A percentile compares a stretch with the other conserved stretches of the same genome.
phyloP scores from a whole-genome alignment of 306 rosid species.

The Prunus davidiana region DNA sequence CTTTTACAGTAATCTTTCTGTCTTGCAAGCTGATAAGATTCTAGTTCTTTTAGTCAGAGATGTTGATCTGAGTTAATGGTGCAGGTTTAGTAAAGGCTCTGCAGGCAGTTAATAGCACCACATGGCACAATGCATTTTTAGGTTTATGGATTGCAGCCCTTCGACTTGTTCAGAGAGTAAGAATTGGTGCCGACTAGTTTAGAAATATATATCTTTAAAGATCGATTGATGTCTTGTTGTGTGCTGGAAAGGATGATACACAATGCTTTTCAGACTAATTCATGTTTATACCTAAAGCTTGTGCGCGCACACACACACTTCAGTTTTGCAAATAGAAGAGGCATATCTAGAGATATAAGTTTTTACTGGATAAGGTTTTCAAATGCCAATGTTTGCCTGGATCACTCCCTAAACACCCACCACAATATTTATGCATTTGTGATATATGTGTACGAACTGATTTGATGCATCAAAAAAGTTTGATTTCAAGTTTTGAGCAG shows the following conservation, averaged over 20 bases:
- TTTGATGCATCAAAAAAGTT: not conserved
- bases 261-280: not conserved
- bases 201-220: not conserved
- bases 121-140: constrained; percentile 83
- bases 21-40: not conserved
- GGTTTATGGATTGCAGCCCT: constrained; percentile 89
- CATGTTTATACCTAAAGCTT: not conserved
- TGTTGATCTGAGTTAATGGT: constrained; percentile 32
- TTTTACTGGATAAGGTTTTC: not conserved
- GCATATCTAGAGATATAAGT: not conserved
- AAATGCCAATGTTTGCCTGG: not conserved
- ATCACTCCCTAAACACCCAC: not conserved
- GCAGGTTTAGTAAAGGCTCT: constrained; percentile 81
- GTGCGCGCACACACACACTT: too few species aligned
- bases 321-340: not conserved
- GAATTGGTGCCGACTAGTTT: constrained; percentile 25
- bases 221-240: not conserved
- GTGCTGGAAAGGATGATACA: not conserved
- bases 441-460: not conserved
- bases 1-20: not conserved
- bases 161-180: constrained; percentile 90
- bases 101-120: constrained; percentile 63
- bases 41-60: constrained; percentile 10
- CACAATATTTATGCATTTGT: not conserved
- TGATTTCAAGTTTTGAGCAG: not conserved